Base-by-base conservation (phyloP, 352 stramenopile species). In the Elongisporangium anandrum region DNA sequence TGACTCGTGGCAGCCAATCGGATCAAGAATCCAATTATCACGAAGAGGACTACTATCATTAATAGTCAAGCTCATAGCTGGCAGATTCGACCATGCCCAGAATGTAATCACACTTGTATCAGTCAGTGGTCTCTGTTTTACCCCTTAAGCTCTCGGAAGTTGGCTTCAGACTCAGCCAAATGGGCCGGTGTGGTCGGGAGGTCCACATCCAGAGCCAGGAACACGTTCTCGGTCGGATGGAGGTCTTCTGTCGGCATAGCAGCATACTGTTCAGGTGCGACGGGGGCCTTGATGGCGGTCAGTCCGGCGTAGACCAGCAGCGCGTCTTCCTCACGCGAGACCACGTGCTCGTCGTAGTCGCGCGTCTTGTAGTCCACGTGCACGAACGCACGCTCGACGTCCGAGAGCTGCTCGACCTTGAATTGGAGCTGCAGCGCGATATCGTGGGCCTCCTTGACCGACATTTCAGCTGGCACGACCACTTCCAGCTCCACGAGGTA, bases 401-500 rank as follows among this genome's bases (percentile, higher is more conserved):
- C 86, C 19, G 92, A 79, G 29, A 91, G 61, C 16, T 85, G 78
- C 69, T 98, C 92, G 59, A 98, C 92, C 62, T 97, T 94, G 65
- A 97, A 96, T 66, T 98, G 94, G 50, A 98, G 76, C 66, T 97
- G 89, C 54, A 98, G 87, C 20, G 88, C 90, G 53, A 98, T 91
- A 70, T 98, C 95, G 70, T 98, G 95, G 29, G 84, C 88, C 58
- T 95, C 77, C 64, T 94, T 90, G 17, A 98, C 75, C 1, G 90
- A 83, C 64, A 97, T 98, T 21, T 95, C 74, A 15, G 72, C 73
- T 0, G 92, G 91, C 50, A 98, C 77, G 1, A 98, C 89, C 26
- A 98, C 87, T 63, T 98, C 94, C 3, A 98, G 58, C 75, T 98
- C 94, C 0, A 98, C 92, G 38, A 98, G 24, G 66, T 98, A 98